phyloP scores from a whole-genome alignment of 208 protist genomes.

The Herpetomonas samuelpessoai region DNA sequence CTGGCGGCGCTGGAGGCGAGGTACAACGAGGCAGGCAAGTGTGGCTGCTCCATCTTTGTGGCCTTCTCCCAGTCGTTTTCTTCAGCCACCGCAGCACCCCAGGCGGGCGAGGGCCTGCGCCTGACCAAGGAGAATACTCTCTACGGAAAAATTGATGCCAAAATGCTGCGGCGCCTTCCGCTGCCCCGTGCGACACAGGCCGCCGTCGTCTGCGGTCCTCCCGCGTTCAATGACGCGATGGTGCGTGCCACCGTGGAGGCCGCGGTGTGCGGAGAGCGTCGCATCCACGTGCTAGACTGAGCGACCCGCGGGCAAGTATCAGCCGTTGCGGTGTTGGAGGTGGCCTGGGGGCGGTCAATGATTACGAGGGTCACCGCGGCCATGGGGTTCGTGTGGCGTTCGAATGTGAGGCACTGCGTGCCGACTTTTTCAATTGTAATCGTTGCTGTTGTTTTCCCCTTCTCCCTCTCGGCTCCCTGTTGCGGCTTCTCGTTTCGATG shows the following conservation, averaged over 20 bases:
- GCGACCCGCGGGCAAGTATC: no score
- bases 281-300: conserved; percentile 30
- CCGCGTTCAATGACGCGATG: conserved; percentile 34
- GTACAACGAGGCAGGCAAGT: conserved; percentile 7
- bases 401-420: no score
- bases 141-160: background rate
- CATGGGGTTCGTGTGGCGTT: no score
- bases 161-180: conserved; percentile 5
- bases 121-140: background rate
- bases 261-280: conserved; percentile 26
- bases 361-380: no score
- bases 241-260: conserved; percentile 21
- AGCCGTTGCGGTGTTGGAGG: no score
- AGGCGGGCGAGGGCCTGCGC: background rate
- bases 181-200: conserved; percentile 14
- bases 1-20: conserved; percentile 22
- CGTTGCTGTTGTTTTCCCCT: no score
- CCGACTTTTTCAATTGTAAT: no score
- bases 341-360: no score
- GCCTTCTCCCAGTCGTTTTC: conserved; percentile 7
- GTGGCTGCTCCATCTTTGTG: conserved; percentile 7
- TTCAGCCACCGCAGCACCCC: background rate
- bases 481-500: no score
- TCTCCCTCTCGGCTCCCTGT: no score
- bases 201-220: conserved; percentile 58